Percentiles rank a stretch among this genome's conserved stretches.
Evolutionary conservation across 208 protist species (phyloP).

Genomic region (Crithidia fasciculata): DNA sequence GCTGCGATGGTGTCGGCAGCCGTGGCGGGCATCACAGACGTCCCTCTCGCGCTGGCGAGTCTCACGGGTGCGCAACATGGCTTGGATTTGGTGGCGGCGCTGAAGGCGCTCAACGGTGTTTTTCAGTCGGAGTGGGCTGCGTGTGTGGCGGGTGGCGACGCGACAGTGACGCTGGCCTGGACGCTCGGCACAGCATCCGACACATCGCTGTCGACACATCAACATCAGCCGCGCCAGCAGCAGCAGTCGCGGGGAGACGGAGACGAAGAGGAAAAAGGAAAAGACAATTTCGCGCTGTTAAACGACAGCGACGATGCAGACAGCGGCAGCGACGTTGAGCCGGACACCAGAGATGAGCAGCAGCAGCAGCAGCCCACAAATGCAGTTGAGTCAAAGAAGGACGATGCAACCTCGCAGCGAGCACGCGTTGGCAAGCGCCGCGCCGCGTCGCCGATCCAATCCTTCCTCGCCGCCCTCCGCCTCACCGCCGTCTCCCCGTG

Average conservation of each 20-base stretch:
- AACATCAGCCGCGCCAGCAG: too few species aligned
- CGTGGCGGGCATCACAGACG: slow-evolving; percentile 1
- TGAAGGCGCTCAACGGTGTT: slow-evolving; percentile 42
- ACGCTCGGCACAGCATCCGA: not conserved
- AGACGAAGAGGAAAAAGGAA: not conserved
- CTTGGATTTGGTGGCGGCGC: slow-evolving; percentile 23
- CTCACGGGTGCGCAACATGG: slow-evolving; percentile 22
- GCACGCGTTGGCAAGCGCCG: not conserved
- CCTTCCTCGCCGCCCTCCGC: slow-evolving; percentile 25
- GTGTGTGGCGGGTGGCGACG: slow-evolving; percentile 41
- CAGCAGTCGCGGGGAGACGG: not conserved
- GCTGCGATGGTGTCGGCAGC: slow-evolving; percentile 19
- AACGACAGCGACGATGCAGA: too few species aligned
- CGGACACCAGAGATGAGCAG: not conserved
- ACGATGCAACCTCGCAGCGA: not conserved
- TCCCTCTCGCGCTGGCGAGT: slow-evolving; percentile 14
- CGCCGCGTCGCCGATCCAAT: slow-evolving; percentile 19
- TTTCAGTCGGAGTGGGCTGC: slow-evolving; percentile 67
- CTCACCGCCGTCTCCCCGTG: slow-evolving; percentile 20
- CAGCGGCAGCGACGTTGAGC: too few species aligned
- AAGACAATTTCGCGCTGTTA: too few species aligned
- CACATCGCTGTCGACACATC: too few species aligned
- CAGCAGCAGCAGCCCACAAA: too few species aligned
- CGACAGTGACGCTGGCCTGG: slow-evolving; percentile 41
- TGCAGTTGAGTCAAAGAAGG: too few species aligned